A percentile compares a stretch with the other conserved stretches of the same genome.
phyloP scores from a whole-genome alignment of 2,329 filamentous ascomycete species.

The Sphaerulina vaccinii region DNA sequence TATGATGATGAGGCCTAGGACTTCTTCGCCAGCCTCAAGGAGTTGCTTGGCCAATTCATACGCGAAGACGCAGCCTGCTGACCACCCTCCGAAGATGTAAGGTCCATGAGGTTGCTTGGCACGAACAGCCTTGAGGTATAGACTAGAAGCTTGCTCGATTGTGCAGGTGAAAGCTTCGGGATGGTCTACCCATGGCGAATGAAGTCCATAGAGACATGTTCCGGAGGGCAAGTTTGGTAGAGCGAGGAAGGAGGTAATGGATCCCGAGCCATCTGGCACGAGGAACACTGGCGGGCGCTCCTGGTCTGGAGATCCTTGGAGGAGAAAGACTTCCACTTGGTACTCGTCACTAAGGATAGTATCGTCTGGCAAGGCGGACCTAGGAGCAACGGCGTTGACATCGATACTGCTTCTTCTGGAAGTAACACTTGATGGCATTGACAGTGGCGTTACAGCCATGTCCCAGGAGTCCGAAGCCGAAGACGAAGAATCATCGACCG shows the following conservation, averaged over 20 bases:
- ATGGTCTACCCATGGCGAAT: slow-evolving; percentile 15
- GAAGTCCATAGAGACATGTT: slow-evolving; percentile 6
- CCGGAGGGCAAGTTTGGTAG: slow-evolving; percentile 43
- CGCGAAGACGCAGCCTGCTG: slow-evolving; percentile 50
- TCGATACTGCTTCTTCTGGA: not conserved
- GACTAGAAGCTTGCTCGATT: not conserved
- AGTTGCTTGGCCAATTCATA: slow-evolving; percentile 52
- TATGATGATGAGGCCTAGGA: slow-evolving; percentile 28
- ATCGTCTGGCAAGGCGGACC: too few relatives aligned
- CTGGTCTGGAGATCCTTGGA: not conserved
- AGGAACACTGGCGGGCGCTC: slow-evolving; percentile 36
- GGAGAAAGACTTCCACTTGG: not conserved
- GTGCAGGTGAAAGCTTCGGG: not conserved
- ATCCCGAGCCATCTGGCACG: slow-evolving; percentile 49
- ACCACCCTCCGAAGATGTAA: slow-evolving; percentile 54
- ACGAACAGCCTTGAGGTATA: not conserved
- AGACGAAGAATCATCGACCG: too few relatives aligned
- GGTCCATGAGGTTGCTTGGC: slow-evolving; percentile 47
- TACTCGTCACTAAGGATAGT: too few relatives aligned
- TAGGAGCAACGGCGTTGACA: too few relatives aligned
- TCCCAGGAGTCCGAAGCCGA: too few relatives aligned
- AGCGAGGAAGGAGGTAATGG: slow-evolving; percentile 46
- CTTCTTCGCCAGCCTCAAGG: slow-evolving; percentile 28
- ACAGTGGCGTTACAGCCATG: not conserved
- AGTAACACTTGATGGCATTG: not conserved